These are phyloP conservation scores for Aspergillus sp. DNA, from an alignment of 2,329 filamentous ascomycete species.

Conservation along the genomic window DNA sequence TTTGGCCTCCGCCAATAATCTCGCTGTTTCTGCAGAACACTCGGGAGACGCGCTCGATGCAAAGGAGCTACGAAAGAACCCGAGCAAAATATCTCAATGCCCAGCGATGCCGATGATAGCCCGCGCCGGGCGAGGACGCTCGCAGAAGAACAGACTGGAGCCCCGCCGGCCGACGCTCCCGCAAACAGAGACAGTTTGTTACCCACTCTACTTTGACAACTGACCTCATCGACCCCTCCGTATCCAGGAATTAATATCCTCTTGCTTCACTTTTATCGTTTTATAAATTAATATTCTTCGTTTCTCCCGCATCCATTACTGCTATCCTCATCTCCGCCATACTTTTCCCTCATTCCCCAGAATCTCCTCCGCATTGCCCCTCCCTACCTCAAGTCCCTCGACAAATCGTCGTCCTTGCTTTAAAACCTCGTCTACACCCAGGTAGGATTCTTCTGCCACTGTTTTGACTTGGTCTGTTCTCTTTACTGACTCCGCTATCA, in stretches of 20 bases:
- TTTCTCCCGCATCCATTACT: background rate
- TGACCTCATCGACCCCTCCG: constrained; percentile 35
- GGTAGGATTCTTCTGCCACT: background rate
- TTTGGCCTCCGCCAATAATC: constrained; percentile 9
- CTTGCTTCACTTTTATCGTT: constrained; percentile 6
- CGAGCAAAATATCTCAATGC: constrained; percentile 1
- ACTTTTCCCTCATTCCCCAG: background rate
- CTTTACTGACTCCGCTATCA: background rate
- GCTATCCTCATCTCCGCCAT: constrained; percentile 1
- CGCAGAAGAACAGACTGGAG: background rate
- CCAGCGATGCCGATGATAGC: constrained; percentile 5
- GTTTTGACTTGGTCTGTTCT: background rate
- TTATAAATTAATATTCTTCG: constrained; percentile 3
- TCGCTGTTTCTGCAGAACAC: constrained; percentile 4
- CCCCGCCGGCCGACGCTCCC: constrained; percentile 23
- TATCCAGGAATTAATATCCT: constrained; percentile 1
- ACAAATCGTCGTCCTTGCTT: background rate
- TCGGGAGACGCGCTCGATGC: background rate
- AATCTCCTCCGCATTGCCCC: constrained; percentile 7
- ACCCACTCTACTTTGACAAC: constrained; percentile 16
- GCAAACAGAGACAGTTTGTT: constrained; percentile 9
- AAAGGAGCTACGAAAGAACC: constrained; percentile 5
- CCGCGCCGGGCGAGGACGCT: background rate
- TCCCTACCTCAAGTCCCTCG: constrained; percentile 3
- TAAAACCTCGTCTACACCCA: background rate